Evolutionary conservation across 2,329 filamentous ascomycete species (phyloP), one percentile per base, ranked within the genome.

Genomic region (Ilyonectria mors-panacis): DNA sequence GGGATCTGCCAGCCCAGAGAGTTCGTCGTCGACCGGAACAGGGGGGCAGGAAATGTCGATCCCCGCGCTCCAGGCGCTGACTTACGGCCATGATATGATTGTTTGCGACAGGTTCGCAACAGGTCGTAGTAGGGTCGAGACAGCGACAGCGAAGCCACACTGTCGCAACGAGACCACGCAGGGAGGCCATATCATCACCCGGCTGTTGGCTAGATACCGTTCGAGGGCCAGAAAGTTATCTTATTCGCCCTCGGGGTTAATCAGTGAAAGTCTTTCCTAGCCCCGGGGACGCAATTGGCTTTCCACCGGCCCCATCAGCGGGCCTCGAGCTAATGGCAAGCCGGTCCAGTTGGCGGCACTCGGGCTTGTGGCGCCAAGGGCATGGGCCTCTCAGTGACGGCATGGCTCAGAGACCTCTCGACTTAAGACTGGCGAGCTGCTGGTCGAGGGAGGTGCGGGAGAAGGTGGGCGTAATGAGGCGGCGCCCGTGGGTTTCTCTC

Each of bases 271-370:
- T 33, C 57, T 57, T 26, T 50, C 57, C 21, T 63, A 59, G 60
- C 37, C 26, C 60, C 13, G 45, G 42, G 56, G 65, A 51, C 51
- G 55, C 57, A 28, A 51, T 56, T 59, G 63, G 44, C 35, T 60
- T 55, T 59, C 63, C 55, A 53, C 63, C 44, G 50, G 51, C 61
- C 64, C 67, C 58, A 59, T 68, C 55, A 58, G 59, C 54, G 60
- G 58, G 35, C 33, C 59, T 54, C 48, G 59, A 62, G 62, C 67
- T 67, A 71, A 55, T 15, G 30, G n/a, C 21, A 51, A 57, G 30
- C 63, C 57, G 57, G 56, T 37, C 58, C 39, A 61, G 58, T 39
- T 73, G 72, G 73, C 68, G 73, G 71, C 65, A 71, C 66, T 75
- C 72, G 63, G 66, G 23, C 50, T 39, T 50, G 67, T 70, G 63